A percentile compares a stretch with the other conserved stretches of the same genome.
Conservation (phyloP, 2,329 filamentous ascomycete species). For the Colletotrichum australisinense region DNA sequence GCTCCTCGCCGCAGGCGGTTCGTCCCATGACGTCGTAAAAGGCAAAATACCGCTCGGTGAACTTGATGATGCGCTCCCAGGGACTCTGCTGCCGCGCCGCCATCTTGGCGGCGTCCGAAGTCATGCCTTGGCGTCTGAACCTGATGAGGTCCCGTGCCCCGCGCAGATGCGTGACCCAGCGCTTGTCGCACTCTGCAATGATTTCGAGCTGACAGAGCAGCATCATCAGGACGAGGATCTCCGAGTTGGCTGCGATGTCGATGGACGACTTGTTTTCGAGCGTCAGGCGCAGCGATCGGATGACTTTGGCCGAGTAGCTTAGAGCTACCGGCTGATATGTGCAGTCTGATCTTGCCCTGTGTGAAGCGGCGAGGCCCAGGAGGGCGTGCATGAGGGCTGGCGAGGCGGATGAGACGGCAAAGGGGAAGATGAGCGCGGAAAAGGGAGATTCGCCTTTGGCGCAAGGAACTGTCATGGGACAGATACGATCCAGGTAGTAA, state of each 20-base stretch:
- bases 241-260: slow-evolving; percentile 29
- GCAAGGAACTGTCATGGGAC: slow-evolving; percentile 34
- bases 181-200: slow-evolving; percentile 49
- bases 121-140: slow-evolving; percentile 41
- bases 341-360: slow-evolving; percentile 28
- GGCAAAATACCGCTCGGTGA: slow-evolving; percentile 55
- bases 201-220: slow-evolving; percentile 36
- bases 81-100: slow-evolving; percentile 19
- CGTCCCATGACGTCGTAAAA: slow-evolving; percentile 59
- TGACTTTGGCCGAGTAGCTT: slow-evolving; percentile 34
- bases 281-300: slow-evolving; percentile 27
- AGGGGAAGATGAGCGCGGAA: slow-evolving; percentile 32
- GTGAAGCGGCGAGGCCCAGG: slow-evolving; percentile 34
- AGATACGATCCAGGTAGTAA: slow-evolving; percentile 34
- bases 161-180: slow-evolving; percentile 56
- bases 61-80: slow-evolving; percentile 36
- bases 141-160: slow-evolving; percentile 56
- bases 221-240: slow-evolving; percentile 36
- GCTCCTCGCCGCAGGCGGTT: slow-evolving; percentile 55
- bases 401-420: slow-evolving; percentile 33
- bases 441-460: slow-evolving; percentile 31
- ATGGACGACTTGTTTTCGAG: slow-evolving; percentile 18
- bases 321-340: slow-evolving; percentile 25
- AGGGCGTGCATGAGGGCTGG: slow-evolving; percentile 35
- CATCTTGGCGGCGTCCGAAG: slow-evolving; percentile 3